A percentile compares a stretch with the other conserved stretches of the same genome.
phyloP scores from a whole-genome alignment of 1,284 basidiomycete genomes.

The Ustilago vetiveriae region DNA sequence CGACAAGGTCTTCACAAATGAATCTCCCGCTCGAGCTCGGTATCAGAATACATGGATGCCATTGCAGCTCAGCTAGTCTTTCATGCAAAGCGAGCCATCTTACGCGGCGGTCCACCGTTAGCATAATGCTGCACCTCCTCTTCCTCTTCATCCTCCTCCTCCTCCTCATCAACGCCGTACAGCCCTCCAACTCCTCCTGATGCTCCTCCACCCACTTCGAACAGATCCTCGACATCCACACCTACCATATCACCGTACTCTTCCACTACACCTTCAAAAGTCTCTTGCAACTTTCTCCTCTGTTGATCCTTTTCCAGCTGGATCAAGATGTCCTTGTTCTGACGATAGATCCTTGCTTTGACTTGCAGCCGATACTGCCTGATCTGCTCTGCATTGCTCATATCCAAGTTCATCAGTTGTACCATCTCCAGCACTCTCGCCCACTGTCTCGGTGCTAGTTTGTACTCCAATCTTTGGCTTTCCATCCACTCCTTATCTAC shows the following conservation, averaged over 20 bases:
- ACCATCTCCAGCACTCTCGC: constrained; percentile 91
- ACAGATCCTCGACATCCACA: constrained; percentile 54
- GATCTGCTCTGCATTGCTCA: constrained; percentile 72
- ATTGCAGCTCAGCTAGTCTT: too few species aligned
- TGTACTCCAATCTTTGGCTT: constrained; percentile 80
- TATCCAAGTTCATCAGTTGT: constrained; percentile 78
- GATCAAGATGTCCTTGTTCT: constrained; percentile 89
- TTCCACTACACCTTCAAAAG: constrained; percentile 84
- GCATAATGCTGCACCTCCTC: constrained; percentile 27
- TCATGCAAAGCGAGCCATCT: constrained; percentile 41
- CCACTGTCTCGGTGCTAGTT: constrained; percentile 95
- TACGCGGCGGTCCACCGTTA: constrained; percentile 34
- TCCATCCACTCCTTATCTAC: constrained; percentile 82
- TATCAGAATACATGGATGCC: too few species aligned
- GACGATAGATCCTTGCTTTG: constrained; percentile 87
- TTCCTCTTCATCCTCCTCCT: constrained; percentile 23
- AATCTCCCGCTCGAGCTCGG: too few species aligned
- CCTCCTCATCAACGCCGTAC: constrained; percentile 8
- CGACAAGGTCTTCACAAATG: too few species aligned
- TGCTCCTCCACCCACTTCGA: constrained; percentile 45
- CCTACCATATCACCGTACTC: constrained; percentile 84
- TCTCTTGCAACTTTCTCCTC: constrained; percentile 88
- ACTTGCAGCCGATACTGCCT: constrained; percentile 76
- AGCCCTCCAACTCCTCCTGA: not conserved
- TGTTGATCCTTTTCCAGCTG: constrained; percentile 86